A percentile compares a stretch with the other conserved stretches of the same genome.
Conservation (phyloP, 768 basidiomycete genomes). For the Coprinellus micaceus region DNA sequence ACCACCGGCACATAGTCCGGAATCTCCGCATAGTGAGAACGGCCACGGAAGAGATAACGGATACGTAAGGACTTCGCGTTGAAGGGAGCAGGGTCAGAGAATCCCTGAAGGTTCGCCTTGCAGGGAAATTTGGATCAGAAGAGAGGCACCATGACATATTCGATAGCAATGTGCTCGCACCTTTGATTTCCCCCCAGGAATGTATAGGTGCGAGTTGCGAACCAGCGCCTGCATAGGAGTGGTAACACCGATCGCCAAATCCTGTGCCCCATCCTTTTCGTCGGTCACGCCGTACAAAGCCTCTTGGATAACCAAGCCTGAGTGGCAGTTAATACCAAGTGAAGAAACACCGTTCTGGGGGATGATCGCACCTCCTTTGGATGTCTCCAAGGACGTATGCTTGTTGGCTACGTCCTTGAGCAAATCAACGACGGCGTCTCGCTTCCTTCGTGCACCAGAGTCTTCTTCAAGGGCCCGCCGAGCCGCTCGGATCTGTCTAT, state of each 20-base stretch:
- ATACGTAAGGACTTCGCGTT: conserved; percentile 65
- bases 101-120: conserved; percentile 77
- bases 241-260: conserved; percentile 71
- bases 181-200: conserved; percentile 75
- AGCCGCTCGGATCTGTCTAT: conserved; percentile 64
- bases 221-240: conserved; percentile 80
- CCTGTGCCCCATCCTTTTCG: conserved; percentile 45
- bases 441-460: conserved; percentile 57
- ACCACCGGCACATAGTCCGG: conserved; percentile 67
- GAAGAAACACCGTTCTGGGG: neutral
- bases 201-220: conserved; percentile 69
- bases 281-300: conserved; percentile 67
- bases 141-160: neutral
- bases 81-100: conserved; percentile 81
- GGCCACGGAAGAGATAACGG: conserved; percentile 72
- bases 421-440: conserved; percentile 56
- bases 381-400: conserved; percentile 59
- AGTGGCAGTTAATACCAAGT: conserved; percentile 14
- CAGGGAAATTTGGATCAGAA: conserved; percentile 11
- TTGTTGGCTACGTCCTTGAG: conserved; percentile 66
- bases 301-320: conserved; percentile 74
- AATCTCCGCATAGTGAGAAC: conserved; percentile 73
- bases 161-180: conserved; percentile 33
- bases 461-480: conserved; percentile 64
- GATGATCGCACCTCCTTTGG: conserved; percentile 54